Evolutionary conservation across 768 basidiomycete species (phyloP).

Genomic region (Tylopilus balloui): DNA sequence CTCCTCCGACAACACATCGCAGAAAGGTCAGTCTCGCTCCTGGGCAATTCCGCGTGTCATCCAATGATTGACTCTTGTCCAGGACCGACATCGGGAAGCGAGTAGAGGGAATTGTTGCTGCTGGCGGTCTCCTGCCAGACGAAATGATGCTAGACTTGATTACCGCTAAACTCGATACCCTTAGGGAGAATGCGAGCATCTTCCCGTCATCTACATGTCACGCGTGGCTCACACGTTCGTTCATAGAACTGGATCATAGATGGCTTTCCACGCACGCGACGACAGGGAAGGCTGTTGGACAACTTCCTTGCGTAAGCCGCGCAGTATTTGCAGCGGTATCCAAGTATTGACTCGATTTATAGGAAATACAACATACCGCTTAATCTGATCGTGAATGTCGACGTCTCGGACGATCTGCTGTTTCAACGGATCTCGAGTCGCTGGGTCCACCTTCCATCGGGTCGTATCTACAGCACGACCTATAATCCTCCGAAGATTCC

Average conservation of each 20-base stretch:
- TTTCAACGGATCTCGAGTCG: conserved; percentile 78
- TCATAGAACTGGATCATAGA: conserved; percentile 83
- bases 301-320: conserved; percentile 56
- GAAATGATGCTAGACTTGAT: conserved; percentile 74
- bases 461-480: conserved; percentile 81
- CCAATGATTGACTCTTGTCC: neutral
- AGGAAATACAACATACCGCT: conserved; percentile 63
- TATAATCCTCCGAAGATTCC: conserved; percentile 78
- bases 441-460: conserved; percentile 81
- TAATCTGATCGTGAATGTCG: conserved; percentile 75
- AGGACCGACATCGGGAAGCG: conserved; percentile 67
- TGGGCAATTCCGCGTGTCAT: neutral
- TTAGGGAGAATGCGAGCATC: conserved; percentile 54
- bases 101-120: conserved; percentile 75
- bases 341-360: conserved; percentile 1
- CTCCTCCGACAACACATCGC: conserved; percentile 77
- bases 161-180: conserved; percentile 58
- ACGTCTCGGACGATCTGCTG: conserved; percentile 80
- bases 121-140: conserved; percentile 72
- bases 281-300: conserved; percentile 74
- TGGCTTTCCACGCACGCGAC: conserved; percentile 84
- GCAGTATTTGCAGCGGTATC: neutral
- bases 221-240: conserved; percentile 7
- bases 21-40: conserved; percentile 40
- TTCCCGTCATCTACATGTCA: conserved; percentile 5